Evolutionary conservation across 2,329 filamentous ascomycete genomes (phyloP).

Genomic region (Capronia americana): DNA sequence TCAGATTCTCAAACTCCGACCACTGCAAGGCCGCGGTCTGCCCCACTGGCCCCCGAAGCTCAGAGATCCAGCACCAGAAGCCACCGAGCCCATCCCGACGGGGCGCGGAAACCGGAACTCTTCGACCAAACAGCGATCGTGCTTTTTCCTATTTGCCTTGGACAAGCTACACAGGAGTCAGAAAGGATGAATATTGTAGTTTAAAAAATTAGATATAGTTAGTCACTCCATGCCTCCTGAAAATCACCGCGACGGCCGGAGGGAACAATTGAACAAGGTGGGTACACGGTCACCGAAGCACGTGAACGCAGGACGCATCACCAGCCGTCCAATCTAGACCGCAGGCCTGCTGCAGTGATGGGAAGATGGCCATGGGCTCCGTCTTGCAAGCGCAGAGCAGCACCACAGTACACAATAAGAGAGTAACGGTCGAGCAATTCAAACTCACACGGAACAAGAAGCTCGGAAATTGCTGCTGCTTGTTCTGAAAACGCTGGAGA

Average conservation of each 20-base stretch:
- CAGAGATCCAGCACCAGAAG: constrained; percentile 6
- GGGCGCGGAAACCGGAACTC: constrained; percentile 19
- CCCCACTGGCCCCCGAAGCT: not conserved
- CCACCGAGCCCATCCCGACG: constrained; percentile 8
- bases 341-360: not conserved
- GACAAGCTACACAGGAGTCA: constrained; percentile 1
- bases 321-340: not conserved
- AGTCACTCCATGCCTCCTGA: constrained; percentile 7
- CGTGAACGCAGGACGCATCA: constrained; percentile 5
- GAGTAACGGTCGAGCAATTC: not conserved
- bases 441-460: not conserved
- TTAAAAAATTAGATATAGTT: constrained; percentile 1
- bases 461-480: not conserved
- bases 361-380: not conserved
- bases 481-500: not conserved
- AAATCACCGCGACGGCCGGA: not conserved
- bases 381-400: not conserved
- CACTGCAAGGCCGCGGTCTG: not conserved
- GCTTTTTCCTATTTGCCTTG: constrained; percentile 3
- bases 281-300: not conserved
- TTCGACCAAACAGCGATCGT: constrained; percentile 9
- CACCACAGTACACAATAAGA: too few relatives aligned
- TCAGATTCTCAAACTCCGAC: constrained; percentile 12
- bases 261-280: constrained; percentile 1
- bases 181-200: not conserved